These are phyloP conservation scores for Hanseniaspora thailandica DNA, from an alignment of 805 yeast genomes.

Conservation along the genomic window DNA sequence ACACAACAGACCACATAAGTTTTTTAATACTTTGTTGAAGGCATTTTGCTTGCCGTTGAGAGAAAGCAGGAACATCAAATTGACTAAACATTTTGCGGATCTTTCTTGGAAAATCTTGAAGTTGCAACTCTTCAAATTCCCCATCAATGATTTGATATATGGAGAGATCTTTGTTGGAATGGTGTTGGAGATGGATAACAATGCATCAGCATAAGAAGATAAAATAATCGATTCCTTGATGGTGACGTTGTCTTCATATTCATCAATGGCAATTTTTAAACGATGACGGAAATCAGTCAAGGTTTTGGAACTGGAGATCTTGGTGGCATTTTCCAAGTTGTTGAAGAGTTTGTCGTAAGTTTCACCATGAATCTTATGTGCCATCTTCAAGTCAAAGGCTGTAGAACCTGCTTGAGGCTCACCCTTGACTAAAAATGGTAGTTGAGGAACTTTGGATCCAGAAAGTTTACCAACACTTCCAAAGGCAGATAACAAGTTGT, in stretches of 20 bases:
- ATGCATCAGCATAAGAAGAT: slow-evolving; percentile 68
- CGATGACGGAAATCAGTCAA: slow-evolving; percentile 69
- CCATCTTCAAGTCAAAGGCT: slow-evolving; percentile 73
- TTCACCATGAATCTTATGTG: slow-evolving; percentile 55
- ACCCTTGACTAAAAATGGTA: slow-evolving; percentile 87
- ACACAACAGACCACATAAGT: slow-evolving; percentile 83
- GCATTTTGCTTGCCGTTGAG: slow-evolving; percentile 52
- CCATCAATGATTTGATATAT: slow-evolving; percentile 81
- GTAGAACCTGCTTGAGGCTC: slow-evolving; percentile 88
- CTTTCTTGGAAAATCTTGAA: slow-evolving; percentile 53
- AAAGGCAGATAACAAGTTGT: slow-evolving; percentile 68
- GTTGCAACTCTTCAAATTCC: slow-evolving; percentile 70
- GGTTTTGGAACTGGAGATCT: slow-evolving; percentile 58
- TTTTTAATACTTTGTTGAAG: slow-evolving; percentile 78
- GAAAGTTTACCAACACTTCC: slow-evolving; percentile 65
- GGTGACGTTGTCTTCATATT: slow-evolving; percentile 44
- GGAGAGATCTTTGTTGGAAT: slow-evolving; percentile 85
- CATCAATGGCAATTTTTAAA: slow-evolving; percentile 52
- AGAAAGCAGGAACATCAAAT: slow-evolving; percentile 49
- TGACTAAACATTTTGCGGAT: slow-evolving; percentile 58
- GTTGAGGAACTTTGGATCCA: slow-evolving; percentile 57
- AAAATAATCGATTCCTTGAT: slow-evolving; percentile 49
- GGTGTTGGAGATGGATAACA: slow-evolving; percentile 27
- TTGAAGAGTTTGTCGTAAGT: slow-evolving; percentile 55
- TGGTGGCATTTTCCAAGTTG: slow-evolving; percentile 52